Conservation (phyloP, 495 filamentous ascomycete genomes). For the Tuber melanosporum region DNA sequence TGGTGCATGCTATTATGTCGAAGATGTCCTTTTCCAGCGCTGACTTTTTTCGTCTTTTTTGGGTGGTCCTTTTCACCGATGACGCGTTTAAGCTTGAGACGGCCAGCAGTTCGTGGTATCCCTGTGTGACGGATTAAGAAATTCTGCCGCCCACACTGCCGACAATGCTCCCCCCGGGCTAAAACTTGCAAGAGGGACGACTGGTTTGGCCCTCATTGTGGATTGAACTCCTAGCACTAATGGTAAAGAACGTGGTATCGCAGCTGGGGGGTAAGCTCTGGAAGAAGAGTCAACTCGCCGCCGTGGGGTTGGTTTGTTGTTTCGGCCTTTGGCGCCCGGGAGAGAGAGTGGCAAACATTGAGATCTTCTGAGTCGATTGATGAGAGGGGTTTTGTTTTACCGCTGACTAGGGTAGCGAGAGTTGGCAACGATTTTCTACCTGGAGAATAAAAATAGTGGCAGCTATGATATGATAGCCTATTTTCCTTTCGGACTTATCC, state of each 20-base stretch:
- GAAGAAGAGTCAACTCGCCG: neutral
- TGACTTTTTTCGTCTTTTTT: neutral
- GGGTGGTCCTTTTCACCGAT: no score
- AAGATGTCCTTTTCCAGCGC: neutral
- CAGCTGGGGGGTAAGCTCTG: neutral
- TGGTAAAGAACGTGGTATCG: neutral
- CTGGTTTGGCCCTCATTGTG: neutral
- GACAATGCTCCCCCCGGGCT: neutral
- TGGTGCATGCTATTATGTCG: constrained; percentile 13
- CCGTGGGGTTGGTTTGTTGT: constrained; percentile 10
- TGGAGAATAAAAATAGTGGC: neutral
- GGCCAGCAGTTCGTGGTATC: neutral
- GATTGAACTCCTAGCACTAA: neutral
- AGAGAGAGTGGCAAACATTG: neutral
- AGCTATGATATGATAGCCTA: neutral
- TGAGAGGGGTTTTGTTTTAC: neutral
- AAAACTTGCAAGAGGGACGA: constrained; percentile 4
- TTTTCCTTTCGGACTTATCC: neutral
- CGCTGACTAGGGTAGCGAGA: neutral
- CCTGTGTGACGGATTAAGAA: constrained; percentile 2
- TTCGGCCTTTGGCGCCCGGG: neutral
- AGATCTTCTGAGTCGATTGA: neutral
- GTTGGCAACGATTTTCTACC: neutral
- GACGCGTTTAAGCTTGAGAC: constrained; percentile 7
- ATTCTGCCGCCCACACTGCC: constrained; percentile 8